Conservation (phyloP, 176 grass and related monocot species). For the Raddia guianensis region DNA sequence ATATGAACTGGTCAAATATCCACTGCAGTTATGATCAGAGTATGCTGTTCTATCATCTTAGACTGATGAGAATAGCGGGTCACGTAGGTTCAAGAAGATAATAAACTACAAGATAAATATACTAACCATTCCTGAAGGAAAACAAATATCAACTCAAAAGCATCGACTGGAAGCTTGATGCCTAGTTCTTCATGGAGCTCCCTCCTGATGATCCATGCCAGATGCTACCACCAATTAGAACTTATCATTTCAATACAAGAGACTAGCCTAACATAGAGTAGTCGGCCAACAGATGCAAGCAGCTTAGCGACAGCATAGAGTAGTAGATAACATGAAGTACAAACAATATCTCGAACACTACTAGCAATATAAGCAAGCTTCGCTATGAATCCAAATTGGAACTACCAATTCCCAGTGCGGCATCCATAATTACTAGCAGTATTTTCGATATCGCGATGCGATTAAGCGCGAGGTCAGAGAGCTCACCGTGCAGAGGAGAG, state of each 20-base stretch:
- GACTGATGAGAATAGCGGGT: conserved; percentile 3
- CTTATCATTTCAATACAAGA: neutral
- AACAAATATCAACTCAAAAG: conserved; percentile 87
- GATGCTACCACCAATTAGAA: conserved; percentile 26
- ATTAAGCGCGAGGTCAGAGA: neutral
- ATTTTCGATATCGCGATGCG: neutral
- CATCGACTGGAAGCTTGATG: conserved; percentile 82
- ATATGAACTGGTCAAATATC: conserved; percentile 20
- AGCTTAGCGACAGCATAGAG: neutral
- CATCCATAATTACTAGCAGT: neutral
- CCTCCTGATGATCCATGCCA: conserved; percentile 63
- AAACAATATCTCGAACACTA: neutral
- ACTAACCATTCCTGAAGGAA: conserved; percentile 81
- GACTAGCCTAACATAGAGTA: neutral
- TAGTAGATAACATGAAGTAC: conserved; percentile 15
- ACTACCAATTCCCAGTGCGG: neutral
- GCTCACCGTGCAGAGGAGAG: conserved; percentile 77
- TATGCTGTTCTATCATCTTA: conserved; percentile 14
- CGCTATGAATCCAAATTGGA: neutral
- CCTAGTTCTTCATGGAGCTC: conserved; percentile 92
- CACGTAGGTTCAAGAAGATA: conserved; percentile 14
- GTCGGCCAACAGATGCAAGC: neutral
- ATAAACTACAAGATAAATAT: conserved; percentile 6
- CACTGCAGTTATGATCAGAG: conserved; percentile 12
- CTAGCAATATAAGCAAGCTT: neutral